Base-by-base conservation (phyloP, 2,329 filamentous ascomycete genomes). In the Cladophialophora carrionii region DNA sequence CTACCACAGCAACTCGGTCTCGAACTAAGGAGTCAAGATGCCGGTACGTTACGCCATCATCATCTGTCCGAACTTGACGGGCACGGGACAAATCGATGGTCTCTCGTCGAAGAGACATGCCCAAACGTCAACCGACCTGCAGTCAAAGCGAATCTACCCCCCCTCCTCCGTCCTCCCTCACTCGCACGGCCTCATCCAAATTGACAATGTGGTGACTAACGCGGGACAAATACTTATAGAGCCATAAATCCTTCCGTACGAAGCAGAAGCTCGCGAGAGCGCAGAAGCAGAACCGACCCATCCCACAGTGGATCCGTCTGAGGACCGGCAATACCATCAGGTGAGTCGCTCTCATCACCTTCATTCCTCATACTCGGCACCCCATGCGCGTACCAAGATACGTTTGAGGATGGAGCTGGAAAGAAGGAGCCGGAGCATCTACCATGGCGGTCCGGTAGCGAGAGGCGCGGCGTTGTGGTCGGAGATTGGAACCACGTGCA, bases 181-280 rank as follows among this genome's bases (percentile, higher is more conserved):
- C n/a, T 37, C 53, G 10, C 4, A 26, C 10, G 14, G 26, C 6
- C 26, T 29, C 26, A 29, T 31, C 43, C 6, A 52, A 12, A 17
- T 2, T 1, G 53, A 1, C 26, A n/a, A 14, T 4, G 29, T 31
- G 14, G 10, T 34, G 17, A 34, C 29, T 54, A 32, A 54, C 52
- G 17, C 4, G 12, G 7, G 8, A 10, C 5, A 10, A 34, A 54
- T 32, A 4, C 48, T 14, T 52, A 43, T 22, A 69, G 67, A 69
- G 67, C 62, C 92, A 99, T 87, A 99, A 99, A 90, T 91, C 93
- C 81, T 99, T 99, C 92, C 91, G 93, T 83, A 97, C 93, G 85
- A 99, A 99, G 93, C 90, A 96, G 85, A 99, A 99, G 95, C 92
- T 99, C 86, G 95, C 95, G 81, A 97, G 94, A 88, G 95, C 95